Evolutionary conservation across 1,284 basidiomycete species (phyloP).

Genomic region (Moesziomyces aphidis): DNA sequence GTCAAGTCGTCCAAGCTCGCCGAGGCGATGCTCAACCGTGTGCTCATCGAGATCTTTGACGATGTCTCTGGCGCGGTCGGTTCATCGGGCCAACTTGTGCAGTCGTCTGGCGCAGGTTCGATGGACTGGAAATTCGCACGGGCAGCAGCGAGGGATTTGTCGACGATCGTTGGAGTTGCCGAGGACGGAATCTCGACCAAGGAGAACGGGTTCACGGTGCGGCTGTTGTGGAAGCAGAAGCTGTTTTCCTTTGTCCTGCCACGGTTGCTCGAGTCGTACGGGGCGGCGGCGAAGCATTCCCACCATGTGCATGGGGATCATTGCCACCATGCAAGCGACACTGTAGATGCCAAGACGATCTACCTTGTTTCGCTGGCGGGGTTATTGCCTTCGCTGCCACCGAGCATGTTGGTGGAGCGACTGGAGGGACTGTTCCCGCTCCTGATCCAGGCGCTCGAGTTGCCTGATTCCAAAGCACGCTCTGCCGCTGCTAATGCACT

Average conservation of each 20-base stretch:
- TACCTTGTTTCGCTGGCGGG: slow-evolving; percentile 87
- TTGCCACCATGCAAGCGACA: not conserved
- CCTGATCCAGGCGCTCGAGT: slow-evolving; percentile 83
- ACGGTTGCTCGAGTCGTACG: slow-evolving; percentile 73
- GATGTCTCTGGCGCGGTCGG: slow-evolving; percentile 11
- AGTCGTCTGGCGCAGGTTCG: not conserved
- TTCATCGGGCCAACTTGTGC: not conserved
- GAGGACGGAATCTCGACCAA: slow-evolving; percentile 52
- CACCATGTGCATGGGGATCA: slow-evolving; percentile 20
- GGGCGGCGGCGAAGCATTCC: slow-evolving; percentile 7
- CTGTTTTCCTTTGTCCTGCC: slow-evolving; percentile 82
- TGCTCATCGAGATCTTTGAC: slow-evolving; percentile 50
- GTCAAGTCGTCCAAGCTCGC: slow-evolving; percentile 45
- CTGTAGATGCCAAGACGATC: slow-evolving; percentile 73
- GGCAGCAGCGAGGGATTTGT: slow-evolving; percentile 25
- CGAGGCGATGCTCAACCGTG: slow-evolving; percentile 50
- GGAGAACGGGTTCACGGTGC: slow-evolving; percentile 56
- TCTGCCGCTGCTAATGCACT: slow-evolving; percentile 84
- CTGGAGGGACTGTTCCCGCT: slow-evolving; percentile 81
- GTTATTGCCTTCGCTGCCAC: slow-evolving; percentile 83
- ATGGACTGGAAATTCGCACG: slow-evolving; percentile 37
- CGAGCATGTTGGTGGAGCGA: slow-evolving; percentile 68
- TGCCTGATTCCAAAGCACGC: slow-evolving; percentile 80
- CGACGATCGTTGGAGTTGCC: slow-evolving; percentile 30
- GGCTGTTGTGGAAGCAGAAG: slow-evolving; percentile 78